Evolutionary conservation across 345 rosid species (phyloP), one percentile per base, ranked within the genome.

Genomic region (Gossypium longicalyx): DNA sequence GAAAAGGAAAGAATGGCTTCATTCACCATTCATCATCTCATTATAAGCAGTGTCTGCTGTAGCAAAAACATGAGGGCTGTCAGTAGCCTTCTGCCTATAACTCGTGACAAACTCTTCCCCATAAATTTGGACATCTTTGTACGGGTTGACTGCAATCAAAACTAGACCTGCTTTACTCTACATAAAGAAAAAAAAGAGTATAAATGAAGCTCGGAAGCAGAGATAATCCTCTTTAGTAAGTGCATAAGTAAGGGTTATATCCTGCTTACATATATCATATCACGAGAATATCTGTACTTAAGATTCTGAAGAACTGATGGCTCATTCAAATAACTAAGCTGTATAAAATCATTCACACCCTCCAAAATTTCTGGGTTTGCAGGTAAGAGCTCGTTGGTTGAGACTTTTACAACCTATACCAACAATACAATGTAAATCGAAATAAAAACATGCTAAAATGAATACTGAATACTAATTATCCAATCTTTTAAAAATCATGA

Each of bases 111-210:
- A 68, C 74, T 88, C 86, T 72, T 85, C 80, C 71, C 94, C 98
- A 80, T 88, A 91, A 71, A 91, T 77, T 13, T 83, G 83, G 41
- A 88, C 82, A 70, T 78, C 79, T 87, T 91, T 96, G 74, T 91
- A 90, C 3, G 99, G 99, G 85, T 93, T 96, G 80, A 96, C 67
- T 7, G 97, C 94, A 73, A 96, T 86, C 88, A 93, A 82, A 49
- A 93, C 88, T 49, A 97, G 94, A 56, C 99, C 98, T 68, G 97
- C 98, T 87, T 90, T 93, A 81, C 91, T 93, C 99, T 96, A 76
- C 48, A 64, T 5, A 81, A 53, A 76, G 61, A 80, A 82, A 79
- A 29, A 38, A 53, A 74, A 48, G 20, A 3, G 38, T 20, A 15
- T 8, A 25, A 68, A 64, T 29, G 60, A 27, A 34, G 41, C 22